Evolutionary conservation across 2,329 filamentous ascomycete species (phyloP).

Genomic region (Botrytis tulipae): DNA sequence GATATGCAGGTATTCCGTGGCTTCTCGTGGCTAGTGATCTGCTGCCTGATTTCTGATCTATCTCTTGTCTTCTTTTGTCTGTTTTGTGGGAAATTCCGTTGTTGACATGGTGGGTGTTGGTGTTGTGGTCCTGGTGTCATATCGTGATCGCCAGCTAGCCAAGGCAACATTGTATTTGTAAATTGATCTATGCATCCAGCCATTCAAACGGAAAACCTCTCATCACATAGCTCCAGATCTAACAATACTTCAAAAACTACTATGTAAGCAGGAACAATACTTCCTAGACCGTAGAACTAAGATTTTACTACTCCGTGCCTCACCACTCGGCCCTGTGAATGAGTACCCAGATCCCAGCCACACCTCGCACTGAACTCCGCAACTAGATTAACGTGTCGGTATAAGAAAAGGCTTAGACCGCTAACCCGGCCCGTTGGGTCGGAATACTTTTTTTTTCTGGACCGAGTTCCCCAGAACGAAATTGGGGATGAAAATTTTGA

Average conservation of each 20-base stretch:
- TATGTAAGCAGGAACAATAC: neutral
- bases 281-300: neutral
- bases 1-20: neutral
- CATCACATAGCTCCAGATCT: neutral
- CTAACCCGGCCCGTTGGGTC: neutral
- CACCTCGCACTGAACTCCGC: neutral
- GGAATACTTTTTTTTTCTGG: neutral
- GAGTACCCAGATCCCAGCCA: neutral
- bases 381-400: neutral
- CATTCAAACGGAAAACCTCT: neutral
- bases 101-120: neutral
- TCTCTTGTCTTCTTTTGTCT: neutral
- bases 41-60: neutral
- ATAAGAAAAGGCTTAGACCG: neutral
- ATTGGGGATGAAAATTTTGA: neutral
- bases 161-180: neutral
- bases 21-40: neutral
- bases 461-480: neutral
- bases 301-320: slow-evolving; percentile 5
- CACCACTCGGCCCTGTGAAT: neutral
- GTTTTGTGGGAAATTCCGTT: neutral
- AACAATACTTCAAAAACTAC: neutral
- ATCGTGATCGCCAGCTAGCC: neutral
- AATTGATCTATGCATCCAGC: neutral
- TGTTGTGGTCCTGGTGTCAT: neutral